phyloP scores from a whole-genome alignment of 1,284 basidiomycete genomes.

The Spongiforma sp. region DNA sequence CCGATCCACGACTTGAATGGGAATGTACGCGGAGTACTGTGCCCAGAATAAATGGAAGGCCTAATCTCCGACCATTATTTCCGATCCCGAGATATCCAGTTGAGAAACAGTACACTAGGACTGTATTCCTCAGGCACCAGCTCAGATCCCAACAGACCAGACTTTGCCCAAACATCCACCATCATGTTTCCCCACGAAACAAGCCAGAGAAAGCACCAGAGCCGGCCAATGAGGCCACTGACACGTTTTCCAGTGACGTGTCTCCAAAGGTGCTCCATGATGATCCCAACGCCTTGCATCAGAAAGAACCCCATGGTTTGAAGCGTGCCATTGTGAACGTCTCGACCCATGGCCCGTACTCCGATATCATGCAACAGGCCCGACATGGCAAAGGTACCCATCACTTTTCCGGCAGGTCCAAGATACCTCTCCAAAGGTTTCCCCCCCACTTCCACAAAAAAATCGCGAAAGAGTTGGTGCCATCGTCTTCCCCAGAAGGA shows the following conservation, averaged over 20 bases:
- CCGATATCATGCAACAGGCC: constrained; percentile 61
- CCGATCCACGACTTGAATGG: too few relatives aligned
- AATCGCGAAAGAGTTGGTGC: constrained; percentile 50
- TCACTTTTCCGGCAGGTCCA: constrained; percentile 50
- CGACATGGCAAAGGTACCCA: constrained; percentile 63
- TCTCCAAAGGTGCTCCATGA: constrained; percentile 53
- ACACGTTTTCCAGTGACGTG: constrained; percentile 47
- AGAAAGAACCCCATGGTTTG: constrained; percentile 59
- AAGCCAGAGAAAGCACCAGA: constrained; percentile 55
- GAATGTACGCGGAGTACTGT: too few relatives aligned
- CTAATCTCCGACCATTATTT: too few relatives aligned
- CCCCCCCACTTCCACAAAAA: constrained; percentile 42
- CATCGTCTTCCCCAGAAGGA: constrained; percentile 51
- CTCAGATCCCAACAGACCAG: constrained; percentile 39
- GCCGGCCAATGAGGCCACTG: constrained; percentile 49
- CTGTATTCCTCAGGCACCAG: constrained; percentile 24
- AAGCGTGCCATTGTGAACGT: constrained; percentile 50
- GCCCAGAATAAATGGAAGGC: too few relatives aligned
- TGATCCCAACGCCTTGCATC: constrained; percentile 55
- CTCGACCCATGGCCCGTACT: constrained; percentile 62
- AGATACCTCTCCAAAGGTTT: constrained; percentile 38
- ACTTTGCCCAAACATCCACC: constrained; percentile 56
- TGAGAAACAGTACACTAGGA: constrained; percentile 21
- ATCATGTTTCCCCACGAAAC: constrained; percentile 50
- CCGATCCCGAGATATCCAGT: constrained; percentile 21